phyloP scores from a whole-genome alignment of 2,329 filamentous ascomycete genomes.

The Colletotrichum somersetense region DNA sequence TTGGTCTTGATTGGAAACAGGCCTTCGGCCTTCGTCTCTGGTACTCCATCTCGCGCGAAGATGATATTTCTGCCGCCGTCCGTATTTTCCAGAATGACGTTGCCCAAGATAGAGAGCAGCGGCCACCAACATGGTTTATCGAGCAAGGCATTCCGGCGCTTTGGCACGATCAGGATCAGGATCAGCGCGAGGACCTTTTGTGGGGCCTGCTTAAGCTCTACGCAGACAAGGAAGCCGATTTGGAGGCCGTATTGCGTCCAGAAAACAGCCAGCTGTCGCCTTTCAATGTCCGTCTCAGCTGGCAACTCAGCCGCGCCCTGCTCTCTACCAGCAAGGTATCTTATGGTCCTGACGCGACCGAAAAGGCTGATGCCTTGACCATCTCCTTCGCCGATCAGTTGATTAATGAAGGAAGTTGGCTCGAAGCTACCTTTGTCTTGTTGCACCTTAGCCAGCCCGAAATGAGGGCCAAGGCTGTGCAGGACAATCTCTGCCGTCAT shows the following conservation, averaged over 20 bases:
- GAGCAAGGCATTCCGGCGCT: conserved; percentile 69
- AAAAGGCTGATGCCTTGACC: conserved; percentile 75
- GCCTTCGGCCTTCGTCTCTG: conserved; percentile 92
- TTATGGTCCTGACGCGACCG: conserved; percentile 65
- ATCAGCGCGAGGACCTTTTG: conserved; percentile 79
- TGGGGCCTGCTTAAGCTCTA: conserved; percentile 91
- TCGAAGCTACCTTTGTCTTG: conserved; percentile 81
- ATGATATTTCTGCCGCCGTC: conserved; percentile 80
- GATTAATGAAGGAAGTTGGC: conserved; percentile 73
- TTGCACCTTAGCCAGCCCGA: conserved; percentile 76
- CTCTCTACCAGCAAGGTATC: conserved; percentile 62
- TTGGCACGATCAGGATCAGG: conserved; percentile 71
- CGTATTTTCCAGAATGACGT: conserved; percentile 80
- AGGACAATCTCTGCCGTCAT: conserved; percentile 80
- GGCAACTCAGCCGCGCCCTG: conserved; percentile 84
- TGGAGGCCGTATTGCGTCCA: conserved; percentile 81
- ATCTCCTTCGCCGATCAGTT: conserved; percentile 75
- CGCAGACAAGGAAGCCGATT: conserved; percentile 66
- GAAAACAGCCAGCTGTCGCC: conserved; percentile 82
- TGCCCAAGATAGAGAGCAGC: conserved; percentile 75
- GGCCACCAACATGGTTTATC: conserved; percentile 79
- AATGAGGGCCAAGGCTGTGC: conserved; percentile 75
- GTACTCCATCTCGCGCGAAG: conserved; percentile 80
- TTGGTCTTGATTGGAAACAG: conserved; percentile 92
- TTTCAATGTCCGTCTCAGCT: conserved; percentile 81